Evolutionary conservation across 2,329 filamentous ascomycete species (phyloP).

Genomic region (Rutstroemia sp.): DNA sequence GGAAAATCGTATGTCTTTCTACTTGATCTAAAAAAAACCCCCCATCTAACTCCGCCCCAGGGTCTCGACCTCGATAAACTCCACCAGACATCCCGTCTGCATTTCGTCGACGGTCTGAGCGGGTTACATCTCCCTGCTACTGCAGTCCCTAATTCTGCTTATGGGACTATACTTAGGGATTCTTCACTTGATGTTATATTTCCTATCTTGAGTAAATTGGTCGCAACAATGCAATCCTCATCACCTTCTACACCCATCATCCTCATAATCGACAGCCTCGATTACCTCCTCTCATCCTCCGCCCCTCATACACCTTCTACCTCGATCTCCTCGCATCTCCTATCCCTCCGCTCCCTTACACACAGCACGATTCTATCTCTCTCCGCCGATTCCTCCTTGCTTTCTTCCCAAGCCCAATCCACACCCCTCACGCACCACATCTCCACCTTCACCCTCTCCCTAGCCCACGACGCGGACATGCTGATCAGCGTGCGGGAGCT

Average conservation of each 20-base stretch:
- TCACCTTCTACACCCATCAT: neutral
- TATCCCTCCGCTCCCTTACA: too few relatives aligned
- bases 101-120: constrained; percentile 51
- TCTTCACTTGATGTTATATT: neutral
- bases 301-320: neutral
- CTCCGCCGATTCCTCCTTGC: constrained; percentile 66
- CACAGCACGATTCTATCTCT: constrained; percentile 59
- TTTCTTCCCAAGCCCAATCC: constrained; percentile 66
- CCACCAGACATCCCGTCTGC: constrained; percentile 33
- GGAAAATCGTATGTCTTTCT: constrained; percentile 51
- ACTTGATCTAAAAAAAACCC: too few relatives aligned
- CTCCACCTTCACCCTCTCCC: constrained; percentile 60
- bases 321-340: neutral
- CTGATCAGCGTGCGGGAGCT: constrained; percentile 67
- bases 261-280: neutral
- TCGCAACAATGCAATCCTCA: neutral
- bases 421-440: constrained; percentile 58
- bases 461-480: constrained; percentile 68
- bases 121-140: constrained; percentile 17
- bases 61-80: constrained; percentile 64
- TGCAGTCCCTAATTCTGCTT: neutral
- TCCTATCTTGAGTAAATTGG: neutral
- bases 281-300: neutral
- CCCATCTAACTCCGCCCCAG: constrained; percentile 30
- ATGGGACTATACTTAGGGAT: neutral